These are phyloP conservation scores for Nannochloropsis salina DNA, from an alignment of 108 stramenopile genomes.

Conservation along the genomic window DNA sequence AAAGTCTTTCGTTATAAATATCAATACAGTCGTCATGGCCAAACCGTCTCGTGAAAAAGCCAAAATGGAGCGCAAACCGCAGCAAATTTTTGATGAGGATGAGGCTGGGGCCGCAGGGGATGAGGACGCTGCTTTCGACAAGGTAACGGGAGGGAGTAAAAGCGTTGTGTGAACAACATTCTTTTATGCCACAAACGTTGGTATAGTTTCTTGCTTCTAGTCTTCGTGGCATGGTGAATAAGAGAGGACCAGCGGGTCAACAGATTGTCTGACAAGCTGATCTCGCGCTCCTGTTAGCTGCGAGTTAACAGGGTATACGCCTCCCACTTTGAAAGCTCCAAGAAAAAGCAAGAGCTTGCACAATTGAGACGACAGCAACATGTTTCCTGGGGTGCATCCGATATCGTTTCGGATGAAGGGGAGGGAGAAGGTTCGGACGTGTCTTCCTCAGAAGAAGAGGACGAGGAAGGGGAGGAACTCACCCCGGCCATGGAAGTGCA, in stretches of 20 bases:
- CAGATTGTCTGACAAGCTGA: too few species aligned
- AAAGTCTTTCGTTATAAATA: too few species aligned
- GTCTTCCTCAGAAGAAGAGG: not conserved
- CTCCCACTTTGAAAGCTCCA: conserved; percentile 9
- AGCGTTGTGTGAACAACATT: too few species aligned
- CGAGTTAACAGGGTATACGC: conserved; percentile 2
- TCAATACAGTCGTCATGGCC: too few species aligned
- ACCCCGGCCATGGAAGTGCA: not conserved
- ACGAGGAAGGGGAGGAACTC: not conserved
- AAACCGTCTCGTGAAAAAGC: not conserved
- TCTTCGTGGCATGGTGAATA: too few species aligned
- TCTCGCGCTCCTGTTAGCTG: not conserved
- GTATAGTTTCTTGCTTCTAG: too few species aligned
- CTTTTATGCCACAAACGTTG: too few species aligned
- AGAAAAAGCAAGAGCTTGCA: not conserved
- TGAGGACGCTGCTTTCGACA: not conserved
- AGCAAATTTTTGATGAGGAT: conserved; percentile 18
- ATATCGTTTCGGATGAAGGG: not conserved
- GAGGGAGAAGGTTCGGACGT: conserved; percentile 1
- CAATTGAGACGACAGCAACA: not conserved
- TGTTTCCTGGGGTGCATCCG: not conserved
- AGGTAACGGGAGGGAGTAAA: not conserved
- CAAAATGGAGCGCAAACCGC: not conserved
- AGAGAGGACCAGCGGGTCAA: too few species aligned
- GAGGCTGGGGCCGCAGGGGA: not conserved